Evolutionary conservation across 305 asterid genomes (phyloP).

Genomic region (Solanum aculeatissimum): DNA sequence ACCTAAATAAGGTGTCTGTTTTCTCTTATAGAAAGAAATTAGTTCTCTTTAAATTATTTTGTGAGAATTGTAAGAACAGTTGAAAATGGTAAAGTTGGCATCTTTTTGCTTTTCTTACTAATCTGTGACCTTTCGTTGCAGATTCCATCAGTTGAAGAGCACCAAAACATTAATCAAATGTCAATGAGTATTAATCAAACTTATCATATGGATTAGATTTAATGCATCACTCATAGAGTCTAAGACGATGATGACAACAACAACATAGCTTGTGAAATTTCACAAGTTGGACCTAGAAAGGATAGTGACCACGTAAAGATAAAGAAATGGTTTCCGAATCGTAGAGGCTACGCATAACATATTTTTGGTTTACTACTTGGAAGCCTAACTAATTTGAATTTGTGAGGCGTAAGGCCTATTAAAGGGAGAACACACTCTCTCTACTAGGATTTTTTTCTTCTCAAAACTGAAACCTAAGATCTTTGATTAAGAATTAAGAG

Average conservation of each 20-base stretch:
- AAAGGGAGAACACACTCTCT: background rate
- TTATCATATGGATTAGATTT: background rate
- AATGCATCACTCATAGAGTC: no score
- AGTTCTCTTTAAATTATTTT: background rate
- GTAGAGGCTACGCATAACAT: background rate
- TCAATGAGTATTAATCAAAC: background rate
- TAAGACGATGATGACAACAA: no score
- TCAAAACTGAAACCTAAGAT: background rate
- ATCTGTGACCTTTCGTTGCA: background rate
- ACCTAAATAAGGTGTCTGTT: background rate
- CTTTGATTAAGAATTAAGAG: background rate
- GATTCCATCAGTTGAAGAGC: background rate
- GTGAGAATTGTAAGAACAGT: background rate
- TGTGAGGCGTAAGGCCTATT: background rate
- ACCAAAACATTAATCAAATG: background rate
- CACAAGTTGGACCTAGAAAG: no score
- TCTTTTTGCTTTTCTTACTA: background rate
- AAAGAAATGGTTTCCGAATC: background rate
- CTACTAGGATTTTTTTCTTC: no score
- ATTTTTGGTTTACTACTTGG: background rate
- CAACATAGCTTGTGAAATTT: no score
- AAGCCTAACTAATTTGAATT: background rate
- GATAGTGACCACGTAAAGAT: background rate
- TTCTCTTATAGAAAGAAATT: background rate
- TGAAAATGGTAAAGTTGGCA: background rate